Percentiles rank a stretch among this genome's conserved stretches.
Evolutionary conservation across 2,329 filamentous ascomycete genomes (phyloP).

Genomic region (Aspergillus intermedius): DNA sequence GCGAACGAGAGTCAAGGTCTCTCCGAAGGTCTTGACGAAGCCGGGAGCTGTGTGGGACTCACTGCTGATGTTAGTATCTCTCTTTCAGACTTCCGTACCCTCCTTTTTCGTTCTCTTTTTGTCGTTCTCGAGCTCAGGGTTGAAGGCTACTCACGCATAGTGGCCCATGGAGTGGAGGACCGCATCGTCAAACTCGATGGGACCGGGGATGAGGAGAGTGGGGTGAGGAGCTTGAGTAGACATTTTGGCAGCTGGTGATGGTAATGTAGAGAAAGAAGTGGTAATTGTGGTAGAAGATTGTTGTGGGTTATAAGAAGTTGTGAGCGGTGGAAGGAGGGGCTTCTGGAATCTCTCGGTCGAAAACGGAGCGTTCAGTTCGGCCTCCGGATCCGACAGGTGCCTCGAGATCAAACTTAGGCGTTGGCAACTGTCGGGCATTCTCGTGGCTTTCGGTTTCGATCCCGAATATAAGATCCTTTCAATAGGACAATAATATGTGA

Average conservation of each 20-base stretch:
- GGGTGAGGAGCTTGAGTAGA: conserved; percentile 55
- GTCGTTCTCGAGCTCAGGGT: background rate
- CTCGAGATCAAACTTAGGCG: conserved; percentile 55
- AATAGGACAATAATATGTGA: too few species aligned
- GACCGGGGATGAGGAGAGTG: conserved; percentile 88
- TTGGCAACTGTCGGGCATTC: conserved; percentile 17
- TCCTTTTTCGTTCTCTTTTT: background rate
- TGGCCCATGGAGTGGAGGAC: conserved; percentile 93
- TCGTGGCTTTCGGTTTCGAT: too few species aligned
- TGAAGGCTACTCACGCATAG: conserved; percentile 49
- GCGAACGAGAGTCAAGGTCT: conserved; percentile 78
- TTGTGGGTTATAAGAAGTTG: conserved; percentile 42
- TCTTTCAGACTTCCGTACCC: background rate
- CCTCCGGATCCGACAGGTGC: conserved; percentile 52
- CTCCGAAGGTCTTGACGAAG: conserved; percentile 87
- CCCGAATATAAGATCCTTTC: too few species aligned
- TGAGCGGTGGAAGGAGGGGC: conserved; percentile 43
- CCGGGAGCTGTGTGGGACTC: conserved; percentile 88
- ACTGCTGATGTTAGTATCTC: conserved; percentile 41
- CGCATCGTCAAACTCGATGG: conserved; percentile 97
- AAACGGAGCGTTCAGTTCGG: conserved; percentile 58
- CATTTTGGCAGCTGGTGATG: conserved; percentile 40
- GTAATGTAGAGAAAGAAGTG: conserved; percentile 3
- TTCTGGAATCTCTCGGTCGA: conserved; percentile 47
- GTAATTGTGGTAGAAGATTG: conserved; percentile 19